phyloP scores from a whole-genome alignment of 2,329 filamentous ascomycete species.

The Cytospora paraplurivora region DNA sequence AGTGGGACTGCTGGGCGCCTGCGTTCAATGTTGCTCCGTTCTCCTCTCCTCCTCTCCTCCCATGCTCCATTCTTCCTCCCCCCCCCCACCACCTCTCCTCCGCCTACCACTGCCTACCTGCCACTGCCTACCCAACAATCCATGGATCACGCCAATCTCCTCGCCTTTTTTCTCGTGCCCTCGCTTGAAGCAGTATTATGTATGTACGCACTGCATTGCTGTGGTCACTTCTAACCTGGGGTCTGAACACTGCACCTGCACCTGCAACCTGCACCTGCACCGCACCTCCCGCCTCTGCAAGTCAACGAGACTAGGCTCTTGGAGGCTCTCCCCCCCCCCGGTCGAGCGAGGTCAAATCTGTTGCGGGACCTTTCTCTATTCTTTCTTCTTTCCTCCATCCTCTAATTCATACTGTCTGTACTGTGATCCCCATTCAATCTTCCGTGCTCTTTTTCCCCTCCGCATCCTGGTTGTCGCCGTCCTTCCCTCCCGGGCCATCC shows the following conservation, averaged over 20 bases:
- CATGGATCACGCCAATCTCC: not conserved
- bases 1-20: constrained; percentile 22
- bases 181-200: not conserved
- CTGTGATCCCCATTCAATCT: constrained; percentile 14
- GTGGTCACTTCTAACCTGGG: not conserved
- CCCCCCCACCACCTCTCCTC: not conserved
- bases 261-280: not conserved
- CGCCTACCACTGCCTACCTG: too few species aligned
- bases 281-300: not conserved
- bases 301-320: not conserved
- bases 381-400: not conserved
- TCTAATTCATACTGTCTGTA: constrained; percentile 24
- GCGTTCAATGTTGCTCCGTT: constrained; percentile 10
- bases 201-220: not conserved
- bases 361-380: not conserved
- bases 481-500: constrained; percentile 21
- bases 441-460: constrained; percentile 18
- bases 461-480: constrained; percentile 22
- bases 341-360: not conserved
- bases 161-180: constrained; percentile 1
- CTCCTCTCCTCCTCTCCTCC: constrained; percentile 5
- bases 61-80: not conserved
- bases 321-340: not conserved
- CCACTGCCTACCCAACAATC: too few species aligned
- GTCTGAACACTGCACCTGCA: not conserved